Percentiles rank a stretch among this genome's conserved stretches.
Evolutionary conservation across 2,329 filamentous ascomycete species (phyloP).

Genomic region (Ophiocordyceps australis): DNA sequence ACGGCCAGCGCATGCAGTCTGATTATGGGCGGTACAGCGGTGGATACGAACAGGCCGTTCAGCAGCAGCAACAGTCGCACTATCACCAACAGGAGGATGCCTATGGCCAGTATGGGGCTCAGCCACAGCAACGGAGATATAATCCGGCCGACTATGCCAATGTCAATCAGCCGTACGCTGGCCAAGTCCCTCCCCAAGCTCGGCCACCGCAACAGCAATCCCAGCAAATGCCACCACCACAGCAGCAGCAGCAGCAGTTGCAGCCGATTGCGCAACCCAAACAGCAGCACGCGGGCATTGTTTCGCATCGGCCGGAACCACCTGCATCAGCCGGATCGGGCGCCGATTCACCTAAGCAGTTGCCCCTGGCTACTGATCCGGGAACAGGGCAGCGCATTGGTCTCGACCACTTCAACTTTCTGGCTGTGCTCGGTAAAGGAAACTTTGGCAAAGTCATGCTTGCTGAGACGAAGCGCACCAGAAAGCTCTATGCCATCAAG

Average conservation of each 20-base stretch:
- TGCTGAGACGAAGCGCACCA: conserved; percentile 84
- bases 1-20: conserved; percentile 12
- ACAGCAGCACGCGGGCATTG: conserved; percentile 12
- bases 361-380: conserved; percentile 52
- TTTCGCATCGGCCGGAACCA: conserved; percentile 20
- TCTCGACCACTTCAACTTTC: conserved; percentile 96
- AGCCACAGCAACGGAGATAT: conserved; percentile 39
- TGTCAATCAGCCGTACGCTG: conserved; percentile 27
- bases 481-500: conserved; percentile 94
- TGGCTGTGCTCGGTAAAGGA: conserved; percentile 93
- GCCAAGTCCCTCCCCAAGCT: conserved; percentile 13
- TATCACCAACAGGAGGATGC: conserved; percentile 16
- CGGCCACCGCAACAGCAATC: conserved; percentile 11
- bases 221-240: conserved; percentile 6
- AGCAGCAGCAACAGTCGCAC: conserved; percentile 12
- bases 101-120: conserved; percentile 14
- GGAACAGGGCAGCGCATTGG: conserved; percentile 76
- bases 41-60: conserved; percentile 12
- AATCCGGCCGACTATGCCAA: conserved; percentile 63
- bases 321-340: conserved; percentile 9
- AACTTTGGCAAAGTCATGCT: conserved; percentile 99
- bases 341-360: conserved; percentile 31
- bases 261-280: conserved; percentile 17
- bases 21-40: conserved; percentile 17
- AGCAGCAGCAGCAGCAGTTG: conserved; percentile 10